Percentiles rank a stretch among this genome's conserved stretches.
Evolutionary conservation across 371 early-diverging fungal genomes (phyloP).

Genomic region (Coemansia sp.): DNA sequence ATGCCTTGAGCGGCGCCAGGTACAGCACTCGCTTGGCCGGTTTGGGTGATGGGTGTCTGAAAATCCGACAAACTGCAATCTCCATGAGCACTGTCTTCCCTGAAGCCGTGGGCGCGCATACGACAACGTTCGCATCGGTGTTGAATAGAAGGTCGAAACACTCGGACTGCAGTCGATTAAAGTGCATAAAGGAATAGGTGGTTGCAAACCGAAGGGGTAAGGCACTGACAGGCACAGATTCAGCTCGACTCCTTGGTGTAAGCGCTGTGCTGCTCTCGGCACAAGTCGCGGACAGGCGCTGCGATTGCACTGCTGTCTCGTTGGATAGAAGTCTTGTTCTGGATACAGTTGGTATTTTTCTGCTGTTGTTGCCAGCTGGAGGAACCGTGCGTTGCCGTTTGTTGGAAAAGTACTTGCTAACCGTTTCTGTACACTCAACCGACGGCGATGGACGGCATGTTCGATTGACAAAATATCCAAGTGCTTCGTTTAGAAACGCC

Average conservation of each 20-base stretch:
- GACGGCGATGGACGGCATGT: neutral
- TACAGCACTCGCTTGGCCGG: slow-evolving; percentile 56
- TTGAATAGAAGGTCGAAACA: slow-evolving; percentile 53
- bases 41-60: slow-evolving; percentile 1
- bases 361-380: neutral
- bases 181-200: slow-evolving; percentile 44
- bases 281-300: too few relatives aligned
- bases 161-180: slow-evolving; percentile 58
- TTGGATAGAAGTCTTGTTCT: neutral
- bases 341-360: too few relatives aligned
- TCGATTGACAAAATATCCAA: neutral
- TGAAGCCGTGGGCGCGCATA: slow-evolving; percentile 73
- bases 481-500: slow-evolving; percentile 1
- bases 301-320: too few relatives aligned
- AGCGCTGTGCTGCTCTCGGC: too few relatives aligned
- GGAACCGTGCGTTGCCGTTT: slow-evolving; percentile 1
- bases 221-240: slow-evolving; percentile 4
- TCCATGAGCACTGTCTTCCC: slow-evolving; percentile 72
- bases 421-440: neutral
- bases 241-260: neutral
- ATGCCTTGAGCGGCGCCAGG: slow-evolving; percentile 72
- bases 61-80: slow-evolving; percentile 57
- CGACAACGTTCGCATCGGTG: slow-evolving; percentile 55
- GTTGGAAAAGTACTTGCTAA: slow-evolving; percentile 6
- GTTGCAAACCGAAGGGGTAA: slow-evolving; percentile 11